These are phyloP conservation scores for Diutina mesorugosa DNA, from an alignment of 1,139 yeast genomes.

Conservation along the genomic window DNA sequence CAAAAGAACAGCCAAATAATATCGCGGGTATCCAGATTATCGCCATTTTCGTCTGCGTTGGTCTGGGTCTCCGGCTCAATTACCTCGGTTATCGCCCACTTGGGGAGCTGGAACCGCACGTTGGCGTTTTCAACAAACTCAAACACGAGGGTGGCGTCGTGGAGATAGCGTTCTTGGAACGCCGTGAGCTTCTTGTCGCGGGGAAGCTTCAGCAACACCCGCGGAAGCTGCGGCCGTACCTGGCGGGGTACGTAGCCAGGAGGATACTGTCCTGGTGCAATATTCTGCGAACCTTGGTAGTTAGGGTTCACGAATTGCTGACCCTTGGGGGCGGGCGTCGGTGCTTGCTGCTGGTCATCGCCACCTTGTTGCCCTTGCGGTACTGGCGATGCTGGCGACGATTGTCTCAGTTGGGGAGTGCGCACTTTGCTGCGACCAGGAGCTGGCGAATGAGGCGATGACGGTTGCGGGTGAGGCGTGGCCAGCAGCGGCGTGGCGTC, in stretches of 20 bases:
- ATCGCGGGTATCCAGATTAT: conserved; percentile 26
- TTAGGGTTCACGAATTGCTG: background rate
- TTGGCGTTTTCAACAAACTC: conserved; percentile 76
- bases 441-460: background rate
- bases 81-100: conserved; percentile 62
- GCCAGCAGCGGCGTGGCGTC: background rate
- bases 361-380: background rate
- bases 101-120: conserved; percentile 64
- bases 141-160: conserved; percentile 64
- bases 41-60: conserved; percentile 11
- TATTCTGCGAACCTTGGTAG: background rate
- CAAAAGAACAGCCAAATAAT: conserved; percentile 53
- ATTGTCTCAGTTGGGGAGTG: background rate
- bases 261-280: background rate
- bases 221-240: background rate
- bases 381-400: background rate
- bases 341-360: background rate
- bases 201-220: conserved; percentile 11
- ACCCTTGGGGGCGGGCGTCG: background rate
- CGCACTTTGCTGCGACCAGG: background rate
- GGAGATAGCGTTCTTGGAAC: conserved; percentile 57
- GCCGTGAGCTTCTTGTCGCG: conserved; percentile 51
- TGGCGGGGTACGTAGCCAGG: background rate
- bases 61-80: conserved; percentile 12
- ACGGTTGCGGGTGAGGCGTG: background rate